Base-by-base conservation (phyloP, 2,329 filamentous ascomycete species). In the Pseudocercospora pini-densiflorae region DNA sequence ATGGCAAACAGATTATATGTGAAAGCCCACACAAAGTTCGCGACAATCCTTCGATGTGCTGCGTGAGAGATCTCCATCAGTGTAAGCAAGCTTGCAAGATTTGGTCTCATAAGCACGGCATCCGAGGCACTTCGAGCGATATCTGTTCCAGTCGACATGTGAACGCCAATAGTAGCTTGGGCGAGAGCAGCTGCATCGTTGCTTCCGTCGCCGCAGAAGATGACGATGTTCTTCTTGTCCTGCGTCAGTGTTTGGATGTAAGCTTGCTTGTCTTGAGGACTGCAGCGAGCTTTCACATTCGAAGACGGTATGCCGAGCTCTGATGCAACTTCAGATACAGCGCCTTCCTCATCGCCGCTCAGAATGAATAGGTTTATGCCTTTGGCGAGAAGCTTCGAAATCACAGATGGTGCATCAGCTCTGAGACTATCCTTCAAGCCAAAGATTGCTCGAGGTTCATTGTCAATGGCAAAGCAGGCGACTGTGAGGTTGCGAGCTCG, bases 131-230 rank as follows among this genome's bases (percentile, higher is more conserved):
- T 84, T 62, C 86, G 81, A 0, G 92, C 89, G 1, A 93, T 82
- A 64, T 93, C 90, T 1, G 84, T 87, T 4, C 83, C 82, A 63
- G 81, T 83, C 65, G 85, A 86, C 75, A 94, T 86, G 70, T 92
- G 89, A 0, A 93, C 82, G 29, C 92, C 92, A 29, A 94, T 85
- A 5, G 85, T 86, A 1, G 92, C 90, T 74, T 89, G 86, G 0
- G 90, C 88, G 2, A 94, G 83, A 0, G 92, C 92, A 2, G 87
- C 83, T 0, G 92, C 90, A 73, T 94, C 92, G 76, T 94, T 94
- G 14, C 90, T 93, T 1, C 92, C 92, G 71, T 94, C 92, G 36
- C 92, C 92, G 59, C 87, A 85, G 77, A 94, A 94, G 5, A 93
- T 77, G 19, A 92, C 85, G 1, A 84, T 69, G n/a, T 70, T 73